phyloP scores from a whole-genome alignment of 768 basidiomycete genomes.

The Mrakia frigida region DNA sequence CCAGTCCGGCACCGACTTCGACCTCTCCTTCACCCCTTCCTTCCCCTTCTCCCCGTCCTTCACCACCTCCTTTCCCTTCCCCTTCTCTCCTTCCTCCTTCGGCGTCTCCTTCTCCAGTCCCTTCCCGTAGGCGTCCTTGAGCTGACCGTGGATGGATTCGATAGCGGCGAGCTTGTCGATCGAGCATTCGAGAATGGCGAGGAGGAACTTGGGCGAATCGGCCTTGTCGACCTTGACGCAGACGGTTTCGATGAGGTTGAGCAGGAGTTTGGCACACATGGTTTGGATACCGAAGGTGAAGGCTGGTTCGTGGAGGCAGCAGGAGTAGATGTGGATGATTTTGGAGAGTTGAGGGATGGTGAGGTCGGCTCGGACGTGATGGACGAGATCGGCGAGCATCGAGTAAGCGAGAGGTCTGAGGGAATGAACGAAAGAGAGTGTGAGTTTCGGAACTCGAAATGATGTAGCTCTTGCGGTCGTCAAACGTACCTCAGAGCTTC shows the following conservation, averaged over 20 bases:
- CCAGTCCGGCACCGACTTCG: conserved; percentile 48
- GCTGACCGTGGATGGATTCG: conserved; percentile 58
- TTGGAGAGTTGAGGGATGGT: conserved; percentile 66
- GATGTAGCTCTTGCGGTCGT: neutral
- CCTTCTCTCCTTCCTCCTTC: conserved; percentile 25
- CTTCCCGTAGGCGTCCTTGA: conserved; percentile 44
- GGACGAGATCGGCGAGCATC: conserved; percentile 85
- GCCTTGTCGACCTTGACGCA: conserved; percentile 65
- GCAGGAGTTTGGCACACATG: conserved; percentile 86
- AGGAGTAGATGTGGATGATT: conserved; percentile 77
- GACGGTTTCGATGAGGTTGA: conserved; percentile 78
- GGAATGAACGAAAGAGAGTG: neutral
- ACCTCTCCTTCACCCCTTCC: conserved; percentile 14
- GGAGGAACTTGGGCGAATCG: conserved; percentile 64
- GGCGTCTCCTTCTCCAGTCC: conserved; percentile 31
- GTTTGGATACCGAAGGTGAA: conserved; percentile 76
- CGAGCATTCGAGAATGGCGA: conserved; percentile 71
- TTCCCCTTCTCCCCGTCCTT: conserved; percentile 35
- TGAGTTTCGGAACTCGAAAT: neutral
- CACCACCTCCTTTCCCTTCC: conserved; percentile 43
- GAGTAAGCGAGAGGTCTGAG: conserved; percentile 71
- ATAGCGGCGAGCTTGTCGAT: conserved; percentile 80
- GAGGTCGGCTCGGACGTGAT: conserved; percentile 80
- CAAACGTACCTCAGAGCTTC: conserved; percentile 68
- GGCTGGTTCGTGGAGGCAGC: conserved; percentile 81